Percentiles rank a stretch among this genome's conserved stretches.
These are phyloP conservation scores for Miamiensis avidus DNA, from an alignment of 169 alveolate species.

Conservation along the genomic window DNA sequence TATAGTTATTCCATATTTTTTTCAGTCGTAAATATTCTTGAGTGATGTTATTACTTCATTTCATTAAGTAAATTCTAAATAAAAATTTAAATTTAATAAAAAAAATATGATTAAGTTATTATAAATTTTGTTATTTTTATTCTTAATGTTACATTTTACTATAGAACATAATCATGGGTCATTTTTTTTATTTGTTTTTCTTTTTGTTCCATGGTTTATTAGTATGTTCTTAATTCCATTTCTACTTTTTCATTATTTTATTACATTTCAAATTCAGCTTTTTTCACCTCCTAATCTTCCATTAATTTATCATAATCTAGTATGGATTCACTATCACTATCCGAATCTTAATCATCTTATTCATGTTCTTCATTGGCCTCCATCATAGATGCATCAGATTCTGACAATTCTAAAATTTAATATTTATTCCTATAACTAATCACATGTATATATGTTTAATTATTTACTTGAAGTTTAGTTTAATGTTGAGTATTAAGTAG, in stretches of 20 bases:
- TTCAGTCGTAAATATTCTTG: neutral
- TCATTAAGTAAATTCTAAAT: neutral
- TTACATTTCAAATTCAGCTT: neutral
- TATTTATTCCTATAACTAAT: neutral
- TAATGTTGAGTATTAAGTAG: neutral
- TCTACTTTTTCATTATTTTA: neutral
- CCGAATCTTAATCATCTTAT: neutral
- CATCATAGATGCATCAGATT: neutral
- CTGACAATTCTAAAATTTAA: neutral
- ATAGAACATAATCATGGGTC: too few relatives aligned
- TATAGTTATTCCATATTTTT: too few relatives aligned
- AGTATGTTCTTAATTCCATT: neutral
- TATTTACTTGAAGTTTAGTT: too few relatives aligned
- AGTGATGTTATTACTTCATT: neutral
- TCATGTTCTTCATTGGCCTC: neutral
- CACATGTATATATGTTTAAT: neutral
- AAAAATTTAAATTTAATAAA: too few relatives aligned
- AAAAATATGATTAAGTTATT: too few relatives aligned
- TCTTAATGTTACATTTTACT: neutral
- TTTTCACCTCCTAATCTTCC: neutral
- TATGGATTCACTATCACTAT: neutral
- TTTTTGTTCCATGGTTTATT: neutral
- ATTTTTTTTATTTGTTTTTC: too few relatives aligned
- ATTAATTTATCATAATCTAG: neutral
- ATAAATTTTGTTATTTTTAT: neutral